Percentiles rank a stretch among this genome's conserved stretches.
These are phyloP conservation scores for Sporothrix variecibatus DNA, from an alignment of 2,329 filamentous ascomycete species.

Conservation along the genomic window DNA sequence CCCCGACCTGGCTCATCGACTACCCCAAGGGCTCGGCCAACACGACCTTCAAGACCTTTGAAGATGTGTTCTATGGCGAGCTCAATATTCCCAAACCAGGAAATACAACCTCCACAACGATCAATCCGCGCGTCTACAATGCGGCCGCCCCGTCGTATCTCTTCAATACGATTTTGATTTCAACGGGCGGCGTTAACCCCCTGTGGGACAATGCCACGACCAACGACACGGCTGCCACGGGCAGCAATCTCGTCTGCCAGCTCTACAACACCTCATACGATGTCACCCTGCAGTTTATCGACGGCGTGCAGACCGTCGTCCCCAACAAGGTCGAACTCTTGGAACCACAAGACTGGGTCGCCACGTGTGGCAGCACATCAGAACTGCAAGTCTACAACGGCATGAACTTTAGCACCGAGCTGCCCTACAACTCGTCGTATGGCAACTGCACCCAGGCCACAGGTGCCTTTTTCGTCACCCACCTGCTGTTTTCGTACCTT, in stretches of 20 bases:
- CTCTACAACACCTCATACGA: slow-evolving; percentile 29
- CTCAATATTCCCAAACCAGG: neutral
- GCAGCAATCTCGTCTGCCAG: slow-evolving; percentile 28
- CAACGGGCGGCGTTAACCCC: slow-evolving; percentile 13
- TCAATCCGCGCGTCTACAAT: neutral
- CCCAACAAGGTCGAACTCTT: neutral
- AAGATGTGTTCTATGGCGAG: slow-evolving; percentile 25
- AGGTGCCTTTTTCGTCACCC: slow-evolving; percentile 11
- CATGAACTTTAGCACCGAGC: neutral
- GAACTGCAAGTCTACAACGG: neutral
- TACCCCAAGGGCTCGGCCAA: slow-evolving; percentile 10
- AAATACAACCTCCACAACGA: neutral
- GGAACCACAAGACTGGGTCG: slow-evolving; percentile 24
- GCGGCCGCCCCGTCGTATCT: slow-evolving; percentile 22
- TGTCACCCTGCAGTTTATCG: slow-evolving; percentile 12
- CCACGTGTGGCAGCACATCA: neutral
- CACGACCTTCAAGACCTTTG: slow-evolving; percentile 9
- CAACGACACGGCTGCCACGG: neutral
- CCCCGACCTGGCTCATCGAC: slow-evolving; percentile 18
- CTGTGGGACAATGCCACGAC: neutral
- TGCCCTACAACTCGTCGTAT: neutral
- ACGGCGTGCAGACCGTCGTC: slow-evolving; percentile 24
- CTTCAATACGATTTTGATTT: slow-evolving; percentile 23
- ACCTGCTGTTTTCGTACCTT: slow-evolving; percentile 23
- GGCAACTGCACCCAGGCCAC: slow-evolving; percentile 20